Conservation (phyloP, 106 monocot species). For the Alisma plantagoaquatica region DNA sequence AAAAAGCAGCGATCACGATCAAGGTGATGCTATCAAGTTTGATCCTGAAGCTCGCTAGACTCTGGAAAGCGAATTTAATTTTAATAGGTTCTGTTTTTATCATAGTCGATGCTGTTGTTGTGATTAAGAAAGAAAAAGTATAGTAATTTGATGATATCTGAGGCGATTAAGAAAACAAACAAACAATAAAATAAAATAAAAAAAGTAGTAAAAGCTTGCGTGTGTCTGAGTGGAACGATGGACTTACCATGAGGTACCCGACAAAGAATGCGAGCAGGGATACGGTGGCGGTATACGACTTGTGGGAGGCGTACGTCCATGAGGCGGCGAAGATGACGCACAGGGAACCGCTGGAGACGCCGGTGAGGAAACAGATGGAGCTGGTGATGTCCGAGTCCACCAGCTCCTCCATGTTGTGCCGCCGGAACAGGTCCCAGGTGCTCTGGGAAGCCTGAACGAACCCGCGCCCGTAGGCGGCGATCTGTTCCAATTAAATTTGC, state of each 20-base stretch:
- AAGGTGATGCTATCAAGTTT: no score
- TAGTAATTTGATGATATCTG: no score
- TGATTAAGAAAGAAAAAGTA: no score
- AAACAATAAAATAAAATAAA: no score
- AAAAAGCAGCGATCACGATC: no score
- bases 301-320: conserved; percentile 54
- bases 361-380: conserved; percentile 80
- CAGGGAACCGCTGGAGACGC: conserved; percentile 68
- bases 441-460: conserved; percentile 90
- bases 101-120: no score
- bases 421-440: conserved; percentile 86
- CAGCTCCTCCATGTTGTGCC: conserved; percentile 57
- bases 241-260: conserved; percentile 83
- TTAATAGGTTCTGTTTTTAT: no score
- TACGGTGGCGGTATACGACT: conserved; percentile 72
- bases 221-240: no score
- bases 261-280: conserved; percentile 90
- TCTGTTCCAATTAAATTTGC: conserved; percentile 18
- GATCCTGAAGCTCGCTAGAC: no score
- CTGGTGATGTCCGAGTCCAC: conserved; percentile 96
- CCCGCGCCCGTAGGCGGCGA: conserved; percentile 79
- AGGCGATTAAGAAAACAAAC: no score
- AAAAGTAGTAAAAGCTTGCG: not conserved
- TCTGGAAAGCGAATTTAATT: no score
- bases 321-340: conserved; percentile 74